phyloP scores from a whole-genome alignment of 306 rosid genomes.

The Fragaria iinumae region DNA sequence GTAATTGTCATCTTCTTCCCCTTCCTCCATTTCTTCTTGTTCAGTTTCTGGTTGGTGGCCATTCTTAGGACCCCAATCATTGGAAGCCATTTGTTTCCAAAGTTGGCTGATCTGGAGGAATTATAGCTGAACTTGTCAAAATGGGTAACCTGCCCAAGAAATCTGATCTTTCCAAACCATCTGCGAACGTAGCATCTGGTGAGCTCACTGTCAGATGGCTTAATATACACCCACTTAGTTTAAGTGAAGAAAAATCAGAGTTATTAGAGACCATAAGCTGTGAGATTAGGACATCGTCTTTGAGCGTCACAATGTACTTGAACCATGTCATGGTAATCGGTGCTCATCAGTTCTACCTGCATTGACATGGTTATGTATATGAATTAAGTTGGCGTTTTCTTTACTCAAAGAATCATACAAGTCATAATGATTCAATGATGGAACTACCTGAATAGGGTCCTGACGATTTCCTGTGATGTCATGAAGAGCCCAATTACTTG shows the following conservation, averaged over 20 bases:
- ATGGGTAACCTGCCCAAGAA: conserved; percentile 49
- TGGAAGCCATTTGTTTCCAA: conserved; percentile 23
- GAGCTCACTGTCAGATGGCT: conserved; percentile 83
- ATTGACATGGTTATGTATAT: not conserved
- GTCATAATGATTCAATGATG: not conserved
- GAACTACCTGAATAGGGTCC: conserved; percentile 58
- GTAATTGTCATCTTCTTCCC: conserved; percentile 64
- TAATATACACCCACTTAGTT: conserved; percentile 55
- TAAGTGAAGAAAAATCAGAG: conserved; percentile 45
- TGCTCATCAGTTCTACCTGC: conserved; percentile 66
- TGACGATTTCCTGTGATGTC: conserved; percentile 48
- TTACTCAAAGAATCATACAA: not conserved
- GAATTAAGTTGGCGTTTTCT: not conserved
- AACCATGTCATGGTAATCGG: conserved; percentile 37
- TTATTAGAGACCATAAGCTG: conserved; percentile 62
- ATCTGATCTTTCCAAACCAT: conserved; percentile 69
- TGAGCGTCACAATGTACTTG: conserved; percentile 63
- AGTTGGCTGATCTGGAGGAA: conserved; percentile 53
- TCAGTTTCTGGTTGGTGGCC: too few relatives aligned
- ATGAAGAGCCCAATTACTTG: conserved; percentile 62
- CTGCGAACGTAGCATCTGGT: conserved; percentile 81
- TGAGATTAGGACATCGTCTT: conserved; percentile 52
- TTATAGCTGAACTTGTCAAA: conserved; percentile 42
- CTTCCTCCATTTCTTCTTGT: conserved; percentile 8
- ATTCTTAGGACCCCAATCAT: too few relatives aligned